Percentiles rank a stretch among this genome's conserved stretches.
Conservation (phyloP, 2,329 filamentous ascomycete genomes). For the Cladosporium sp. region DNA sequence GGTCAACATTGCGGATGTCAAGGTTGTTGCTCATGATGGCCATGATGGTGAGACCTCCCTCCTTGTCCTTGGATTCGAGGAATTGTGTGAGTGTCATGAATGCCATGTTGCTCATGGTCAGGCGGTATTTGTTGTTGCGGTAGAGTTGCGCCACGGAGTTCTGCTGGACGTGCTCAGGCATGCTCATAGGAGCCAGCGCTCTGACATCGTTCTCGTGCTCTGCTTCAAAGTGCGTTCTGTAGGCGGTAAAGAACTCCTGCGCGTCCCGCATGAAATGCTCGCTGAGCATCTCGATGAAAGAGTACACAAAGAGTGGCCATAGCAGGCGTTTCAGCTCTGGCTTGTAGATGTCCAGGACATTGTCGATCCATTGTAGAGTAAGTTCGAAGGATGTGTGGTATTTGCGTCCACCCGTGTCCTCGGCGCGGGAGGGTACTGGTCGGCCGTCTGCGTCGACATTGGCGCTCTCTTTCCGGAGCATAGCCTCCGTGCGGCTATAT, state of each 20-base stretch:
- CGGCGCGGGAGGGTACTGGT: conserved; percentile 65
- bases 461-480: conserved; percentile 86
- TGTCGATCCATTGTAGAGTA: conserved; percentile 72
- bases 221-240: conserved; percentile 70
- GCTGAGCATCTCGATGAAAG: conserved; percentile 76
- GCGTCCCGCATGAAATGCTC: conserved; percentile 73
- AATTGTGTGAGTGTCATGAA: conserved; percentile 84
- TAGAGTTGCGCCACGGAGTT: conserved; percentile 81
- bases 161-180: conserved; percentile 76
- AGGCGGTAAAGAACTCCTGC: conserved; percentile 70
- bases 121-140: conserved; percentile 80
- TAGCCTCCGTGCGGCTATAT: conserved; percentile 88
- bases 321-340: conserved; percentile 84
- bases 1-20: conserved; percentile 61
- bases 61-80: conserved; percentile 80
- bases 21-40: conserved; percentile 67
- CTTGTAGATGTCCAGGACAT: conserved; percentile 92
- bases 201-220: conserved; percentile 81
- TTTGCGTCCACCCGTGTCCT: conserved; percentile 72
- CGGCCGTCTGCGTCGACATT: conserved; percentile 79
- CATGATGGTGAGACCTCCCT: conserved; percentile 76
- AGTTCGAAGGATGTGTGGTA: conserved; percentile 69
- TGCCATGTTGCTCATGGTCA: conserved; percentile 84
- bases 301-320: conserved; percentile 95
- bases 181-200: conserved; percentile 69